These are phyloP conservation scores for Trichosporon asahii DNA, from an alignment of 1,284 basidiomycete genomes.

Conservation along the genomic window DNA sequence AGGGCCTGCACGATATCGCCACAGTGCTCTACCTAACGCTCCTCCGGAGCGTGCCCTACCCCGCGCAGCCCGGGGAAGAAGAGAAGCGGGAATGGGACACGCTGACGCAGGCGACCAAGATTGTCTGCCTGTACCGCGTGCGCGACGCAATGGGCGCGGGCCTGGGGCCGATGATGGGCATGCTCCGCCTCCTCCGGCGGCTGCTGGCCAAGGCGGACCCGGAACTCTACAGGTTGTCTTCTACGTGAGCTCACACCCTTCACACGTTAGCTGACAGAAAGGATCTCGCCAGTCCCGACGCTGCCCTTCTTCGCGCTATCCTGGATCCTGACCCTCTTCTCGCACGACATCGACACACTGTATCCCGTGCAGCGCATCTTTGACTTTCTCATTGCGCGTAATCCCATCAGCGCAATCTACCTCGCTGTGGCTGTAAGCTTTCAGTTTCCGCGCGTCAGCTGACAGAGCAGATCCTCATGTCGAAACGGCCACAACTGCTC, in stretches of 20 bases:
- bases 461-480: slow-evolving; percentile 45
- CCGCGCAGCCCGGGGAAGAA: slow-evolving; percentile 26
- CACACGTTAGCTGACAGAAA: neutral
- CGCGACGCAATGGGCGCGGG: slow-evolving; percentile 84
- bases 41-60: slow-evolving; percentile 12
- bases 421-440: slow-evolving; percentile 69
- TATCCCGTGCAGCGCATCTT: slow-evolving; percentile 81
- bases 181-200: slow-evolving; percentile 68
- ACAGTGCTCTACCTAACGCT: slow-evolving; percentile 81
- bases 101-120: slow-evolving; percentile 61
- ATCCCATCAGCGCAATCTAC: slow-evolving; percentile 76
- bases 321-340: slow-evolving; percentile 83
- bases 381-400: slow-evolving; percentile 77
- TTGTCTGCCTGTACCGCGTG: slow-evolving; percentile 67
- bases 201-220: slow-evolving; percentile 68
- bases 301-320: slow-evolving; percentile 68
- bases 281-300: slow-evolving; percentile 43
- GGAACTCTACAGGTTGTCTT: slow-evolving; percentile 59
- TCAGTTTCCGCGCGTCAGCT: neutral
- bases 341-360: slow-evolving; percentile 82
- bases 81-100: slow-evolving; percentile 54
- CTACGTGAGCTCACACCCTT: slow-evolving; percentile 52
- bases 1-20: slow-evolving; percentile 91
- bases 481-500: slow-evolving; percentile 49
- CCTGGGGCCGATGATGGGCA: slow-evolving; percentile 77